A percentile compares a stretch with the other conserved stretches of the same genome.
Evolutionary conservation across 805 yeast genomes (phyloP).

Genomic region (Yarrowia phangngaensis): DNA sequence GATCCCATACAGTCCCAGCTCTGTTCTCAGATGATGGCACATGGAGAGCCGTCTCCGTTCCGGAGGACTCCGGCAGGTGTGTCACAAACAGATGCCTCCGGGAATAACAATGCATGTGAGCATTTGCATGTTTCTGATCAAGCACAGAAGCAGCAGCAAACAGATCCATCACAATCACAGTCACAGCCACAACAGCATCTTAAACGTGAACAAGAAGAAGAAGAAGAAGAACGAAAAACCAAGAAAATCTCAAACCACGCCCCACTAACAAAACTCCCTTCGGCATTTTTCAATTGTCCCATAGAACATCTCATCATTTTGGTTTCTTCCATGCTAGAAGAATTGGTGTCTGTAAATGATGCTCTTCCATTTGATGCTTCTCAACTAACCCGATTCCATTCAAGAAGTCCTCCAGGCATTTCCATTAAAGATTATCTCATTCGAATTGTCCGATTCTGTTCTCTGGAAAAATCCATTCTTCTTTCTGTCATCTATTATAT

Average conservation of each 20-base stretch:
- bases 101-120: background rate
- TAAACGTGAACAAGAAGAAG: background rate
- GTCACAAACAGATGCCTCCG: background rate
- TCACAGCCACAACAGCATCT: background rate
- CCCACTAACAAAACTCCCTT: slow-evolving; percentile 42
- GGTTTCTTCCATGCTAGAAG: slow-evolving; percentile 74
- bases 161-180: background rate
- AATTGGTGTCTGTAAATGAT: slow-evolving; percentile 74
- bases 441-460: slow-evolving; percentile 77
- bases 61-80: background rate
- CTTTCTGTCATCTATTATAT: slow-evolving; percentile 84
- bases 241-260: background rate
- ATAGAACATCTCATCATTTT: slow-evolving; percentile 65
- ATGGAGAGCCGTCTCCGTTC: slow-evolving; percentile 26
- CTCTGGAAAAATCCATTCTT: slow-evolving; percentile 77
- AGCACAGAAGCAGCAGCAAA: background rate
- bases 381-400: slow-evolving; percentile 80
- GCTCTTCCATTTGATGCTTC: slow-evolving; percentile 40
- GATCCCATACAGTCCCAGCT: slow-evolving; percentile 17
- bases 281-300: slow-evolving; percentile 60
- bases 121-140: background rate
- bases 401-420: slow-evolving; percentile 86
- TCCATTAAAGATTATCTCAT: slow-evolving; percentile 72
- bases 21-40: slow-evolving; percentile 5
- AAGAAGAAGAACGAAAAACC: background rate